Conservation (phyloP, 1,284 basidiomycete species). For the Boletus austroedulis region DNA sequence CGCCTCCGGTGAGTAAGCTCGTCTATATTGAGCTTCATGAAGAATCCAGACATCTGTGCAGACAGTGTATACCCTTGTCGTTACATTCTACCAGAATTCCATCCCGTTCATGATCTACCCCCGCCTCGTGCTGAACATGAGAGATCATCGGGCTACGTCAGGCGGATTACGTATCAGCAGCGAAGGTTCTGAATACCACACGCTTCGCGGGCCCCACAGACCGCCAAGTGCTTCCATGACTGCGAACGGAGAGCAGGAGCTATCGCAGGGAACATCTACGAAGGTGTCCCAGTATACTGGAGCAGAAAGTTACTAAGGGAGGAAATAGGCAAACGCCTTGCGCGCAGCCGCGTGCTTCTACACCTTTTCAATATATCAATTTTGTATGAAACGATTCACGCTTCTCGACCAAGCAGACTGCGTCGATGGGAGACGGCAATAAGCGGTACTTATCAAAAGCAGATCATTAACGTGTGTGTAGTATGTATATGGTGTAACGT, state of each 20-base stretch:
- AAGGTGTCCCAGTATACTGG: too few species aligned
- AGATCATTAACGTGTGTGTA: background rate
- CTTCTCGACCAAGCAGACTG: background rate
- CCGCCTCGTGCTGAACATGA: constrained; percentile 8
- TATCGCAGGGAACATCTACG: too few species aligned
- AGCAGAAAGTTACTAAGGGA: too few species aligned
- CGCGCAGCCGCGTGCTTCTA: background rate
- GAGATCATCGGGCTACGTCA: background rate
- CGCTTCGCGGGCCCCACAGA: background rate
- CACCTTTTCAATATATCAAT: background rate
- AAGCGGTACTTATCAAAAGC: too few species aligned
- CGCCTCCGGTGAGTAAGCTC: background rate
- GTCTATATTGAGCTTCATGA: background rate
- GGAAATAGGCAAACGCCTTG: too few species aligned
- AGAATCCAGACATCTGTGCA: background rate
- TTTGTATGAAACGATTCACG: background rate
- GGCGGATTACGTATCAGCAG: background rate
- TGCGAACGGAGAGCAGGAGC: background rate
- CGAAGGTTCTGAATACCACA: background rate
- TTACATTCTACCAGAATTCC: background rate
- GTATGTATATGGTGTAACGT: too few species aligned
- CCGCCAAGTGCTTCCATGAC: background rate
- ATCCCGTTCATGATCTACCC: constrained; percentile 8
- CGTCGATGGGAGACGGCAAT: too few species aligned
- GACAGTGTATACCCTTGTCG: background rate